Evolutionary conservation across 306 rosid species (phyloP), one percentile per base, ranked within the genome.

Genomic region (Crotalaria pallida): DNA sequence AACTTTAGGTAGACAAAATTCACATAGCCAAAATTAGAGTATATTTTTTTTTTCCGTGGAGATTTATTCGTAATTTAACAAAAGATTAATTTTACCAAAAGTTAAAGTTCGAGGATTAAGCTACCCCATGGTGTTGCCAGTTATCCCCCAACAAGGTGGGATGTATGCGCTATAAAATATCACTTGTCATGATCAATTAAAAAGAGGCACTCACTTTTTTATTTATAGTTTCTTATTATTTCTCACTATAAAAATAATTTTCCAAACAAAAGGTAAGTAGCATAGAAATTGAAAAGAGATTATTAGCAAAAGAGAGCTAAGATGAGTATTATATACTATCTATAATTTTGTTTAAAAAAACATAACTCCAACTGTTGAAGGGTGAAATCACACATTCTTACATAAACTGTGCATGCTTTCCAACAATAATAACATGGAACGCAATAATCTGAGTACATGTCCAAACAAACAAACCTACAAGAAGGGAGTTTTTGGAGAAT

Each of bases 401-500:
- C 71, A 72, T 38, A 27, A 65, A 36, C 43, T 53, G n/a, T 26
- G 67, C 84, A 75, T 81, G 83, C 80, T 79, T 79, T 77, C 77
- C 84, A 69, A 76, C 56, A 68, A 45, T 41, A 72, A 65, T 75
- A 76, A 72, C 79, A 79, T 79, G 84, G 80, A 78, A 81, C 58
- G 58, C 78, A 60, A 67, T 18, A n/a, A 18, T 53, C 41, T 40
- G 52, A 38, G 18, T 2, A 33, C 44, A 48, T 15, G 55, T 81
- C 78, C 76, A 71, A 51, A 72, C 81, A 71, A 51, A 72, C 81
- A 66, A 76, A 66, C 60, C 72, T 67, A 74, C 16, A 58, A 27
- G 44, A 57, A 58, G 64, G 7, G 36, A 47, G 17, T 10, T 17
- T 23, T 15, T 19, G n/a, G 47, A 43, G 51, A 38, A 69, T 29